These are phyloP conservation scores for Tulasnella sp. DNA, from an alignment of 768 basidiomycete species.

Conservation along the genomic window DNA sequence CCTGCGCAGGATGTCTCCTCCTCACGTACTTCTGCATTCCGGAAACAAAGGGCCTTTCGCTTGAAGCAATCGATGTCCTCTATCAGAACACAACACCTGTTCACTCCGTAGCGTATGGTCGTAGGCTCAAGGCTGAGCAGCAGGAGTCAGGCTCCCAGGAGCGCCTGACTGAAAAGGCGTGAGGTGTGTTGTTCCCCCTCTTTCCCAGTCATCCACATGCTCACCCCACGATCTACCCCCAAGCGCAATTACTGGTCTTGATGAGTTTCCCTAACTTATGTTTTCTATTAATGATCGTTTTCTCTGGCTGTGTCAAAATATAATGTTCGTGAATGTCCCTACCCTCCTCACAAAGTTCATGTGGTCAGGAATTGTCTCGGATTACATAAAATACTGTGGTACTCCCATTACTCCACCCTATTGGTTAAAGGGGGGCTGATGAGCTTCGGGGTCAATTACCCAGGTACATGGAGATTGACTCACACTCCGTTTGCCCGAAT, in stretches of 20 bases:
- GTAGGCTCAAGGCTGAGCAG: slow-evolving; percentile 20
- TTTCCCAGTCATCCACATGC: too few species aligned
- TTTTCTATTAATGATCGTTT: too few species aligned
- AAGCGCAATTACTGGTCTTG: too few species aligned
- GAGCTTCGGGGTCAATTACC: not conserved
- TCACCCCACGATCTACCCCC: too few species aligned
- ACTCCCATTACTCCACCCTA: slow-evolving; percentile 1
- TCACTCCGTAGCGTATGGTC: slow-evolving; percentile 33
- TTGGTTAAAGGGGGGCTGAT: not conserved
- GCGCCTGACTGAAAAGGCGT: too few species aligned
- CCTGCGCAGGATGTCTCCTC: slow-evolving; percentile 56
- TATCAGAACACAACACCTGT: slow-evolving; percentile 55
- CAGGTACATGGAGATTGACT: too few species aligned
- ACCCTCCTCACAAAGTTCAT: too few species aligned
- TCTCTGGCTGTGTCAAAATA: too few species aligned
- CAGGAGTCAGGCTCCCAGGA: not conserved
- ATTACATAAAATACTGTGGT: slow-evolving; percentile 11
- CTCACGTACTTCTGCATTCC: slow-evolving; percentile 77
- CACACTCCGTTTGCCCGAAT: slow-evolving; percentile 34
- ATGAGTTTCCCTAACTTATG: too few species aligned
- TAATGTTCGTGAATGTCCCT: too few species aligned
- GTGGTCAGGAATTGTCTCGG: not conserved
- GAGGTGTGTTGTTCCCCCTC: too few species aligned
- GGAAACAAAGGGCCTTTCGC: slow-evolving; percentile 61
- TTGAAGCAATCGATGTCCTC: slow-evolving; percentile 77